Conservation (phyloP, 805 yeast species). For the Metschnikowia aberdeeniae region DNA sequence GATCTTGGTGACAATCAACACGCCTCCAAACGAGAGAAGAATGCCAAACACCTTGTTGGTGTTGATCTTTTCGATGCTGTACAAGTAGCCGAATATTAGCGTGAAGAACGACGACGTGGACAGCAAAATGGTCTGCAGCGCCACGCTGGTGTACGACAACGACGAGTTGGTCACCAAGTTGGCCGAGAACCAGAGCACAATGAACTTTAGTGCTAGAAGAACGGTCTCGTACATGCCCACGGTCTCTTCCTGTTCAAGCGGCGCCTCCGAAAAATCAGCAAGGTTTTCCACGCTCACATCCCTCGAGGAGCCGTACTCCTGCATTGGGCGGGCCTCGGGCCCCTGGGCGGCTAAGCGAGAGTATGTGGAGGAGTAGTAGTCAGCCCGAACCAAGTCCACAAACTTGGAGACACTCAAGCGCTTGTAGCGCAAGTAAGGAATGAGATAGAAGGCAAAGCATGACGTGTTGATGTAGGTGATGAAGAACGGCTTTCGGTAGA, state of each 20-base stretch:
- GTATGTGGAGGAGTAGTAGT: slow-evolving; percentile 16
- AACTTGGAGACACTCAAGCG: slow-evolving; percentile 22
- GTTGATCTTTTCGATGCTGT: slow-evolving; percentile 67
- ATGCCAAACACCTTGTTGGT: slow-evolving; percentile 65
- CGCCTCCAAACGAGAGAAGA: slow-evolving; percentile 70
- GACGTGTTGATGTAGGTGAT: slow-evolving; percentile 91
- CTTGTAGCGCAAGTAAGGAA: slow-evolving; percentile 49
- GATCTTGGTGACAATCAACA: slow-evolving; percentile 68
- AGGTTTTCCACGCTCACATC: slow-evolving; percentile 7
- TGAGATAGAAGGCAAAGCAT: slow-evolving; percentile 71
- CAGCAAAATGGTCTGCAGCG: slow-evolving; percentile 88
- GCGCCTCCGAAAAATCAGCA: not conserved
- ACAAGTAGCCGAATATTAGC: slow-evolving; percentile 69
- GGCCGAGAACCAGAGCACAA: slow-evolving; percentile 85
- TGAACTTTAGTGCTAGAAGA: slow-evolving; percentile 71
- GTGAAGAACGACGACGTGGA: slow-evolving; percentile 95
- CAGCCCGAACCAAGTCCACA: slow-evolving; percentile 19
- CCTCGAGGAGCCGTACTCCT: slow-evolving; percentile 12
- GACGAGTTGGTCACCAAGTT: slow-evolving; percentile 84
- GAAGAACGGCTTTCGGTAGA: slow-evolving; percentile 84
- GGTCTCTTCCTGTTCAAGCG: slow-evolving; percentile 23
- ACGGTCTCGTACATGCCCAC: slow-evolving; percentile 57
- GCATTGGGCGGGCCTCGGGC: slow-evolving; percentile 4
- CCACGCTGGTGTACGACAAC: slow-evolving; percentile 83
- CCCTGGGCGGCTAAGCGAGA: not conserved